A percentile compares a stretch with the other conserved stretches of the same genome.
Conservation (phyloP, 1,284 basidiomycete species). For the Pseudozyma hubeiensis region DNA sequence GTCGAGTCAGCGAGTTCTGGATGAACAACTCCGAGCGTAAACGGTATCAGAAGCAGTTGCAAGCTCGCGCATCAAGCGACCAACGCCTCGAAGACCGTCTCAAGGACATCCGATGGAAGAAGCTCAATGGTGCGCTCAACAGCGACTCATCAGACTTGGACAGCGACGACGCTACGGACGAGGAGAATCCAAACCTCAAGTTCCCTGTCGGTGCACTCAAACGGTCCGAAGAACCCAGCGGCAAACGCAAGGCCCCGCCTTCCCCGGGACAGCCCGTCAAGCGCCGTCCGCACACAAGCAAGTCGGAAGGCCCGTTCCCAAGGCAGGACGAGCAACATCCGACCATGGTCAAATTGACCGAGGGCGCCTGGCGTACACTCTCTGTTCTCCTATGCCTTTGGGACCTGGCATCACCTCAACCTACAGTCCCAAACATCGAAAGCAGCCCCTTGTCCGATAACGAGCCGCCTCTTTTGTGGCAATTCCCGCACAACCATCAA, state of each 20-base stretch:
- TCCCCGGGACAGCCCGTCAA: conserved; percentile 9
- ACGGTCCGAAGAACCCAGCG: conserved; percentile 1
- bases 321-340: neutral
- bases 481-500: conserved; percentile 26
- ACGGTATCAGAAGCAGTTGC: conserved; percentile 33
- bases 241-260: conserved; percentile 2
- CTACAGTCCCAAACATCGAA: neutral
- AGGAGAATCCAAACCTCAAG: conserved; percentile 3
- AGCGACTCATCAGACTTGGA: conserved; percentile 17
- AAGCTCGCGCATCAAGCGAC: neutral
- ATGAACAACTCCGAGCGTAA: conserved; percentile 30
- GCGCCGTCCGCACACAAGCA: conserved; percentile 4
- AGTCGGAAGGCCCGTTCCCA: neutral
- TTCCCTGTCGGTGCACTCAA: conserved; percentile 10
- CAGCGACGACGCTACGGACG: conserved; percentile 16
- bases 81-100: conserved; percentile 36
- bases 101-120: conserved; percentile 19
- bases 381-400: conserved; percentile 30
- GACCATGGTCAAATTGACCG: conserved; percentile 23
- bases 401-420: conserved; percentile 12
- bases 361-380: conserved; percentile 46
- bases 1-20: conserved; percentile 41
- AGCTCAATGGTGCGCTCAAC: conserved; percentile 1
- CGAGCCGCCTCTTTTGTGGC: conserved; percentile 33
- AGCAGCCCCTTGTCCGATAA: neutral